Conservation (phyloP, 2,329 filamentous ascomycete species). For the Daldinia sp. region DNA sequence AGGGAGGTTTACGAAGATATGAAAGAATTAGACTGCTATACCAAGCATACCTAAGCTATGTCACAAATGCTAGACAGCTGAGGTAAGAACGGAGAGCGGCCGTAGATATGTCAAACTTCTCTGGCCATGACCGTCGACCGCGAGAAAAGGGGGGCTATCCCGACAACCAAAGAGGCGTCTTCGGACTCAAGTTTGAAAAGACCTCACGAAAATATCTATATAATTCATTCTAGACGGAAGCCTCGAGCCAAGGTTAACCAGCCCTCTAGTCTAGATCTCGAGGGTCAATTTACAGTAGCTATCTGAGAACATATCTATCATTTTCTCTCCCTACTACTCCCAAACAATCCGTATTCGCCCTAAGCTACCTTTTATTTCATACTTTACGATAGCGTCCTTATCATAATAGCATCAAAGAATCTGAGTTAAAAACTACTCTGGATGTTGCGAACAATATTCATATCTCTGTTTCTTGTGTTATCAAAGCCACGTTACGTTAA, state of each 20-base stretch:
- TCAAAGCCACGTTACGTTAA: slow-evolving; percentile 6
- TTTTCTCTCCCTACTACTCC: not conserved
- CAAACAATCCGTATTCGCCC: not conserved
- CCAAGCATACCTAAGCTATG: too few relatives aligned
- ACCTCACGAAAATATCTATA: not conserved
- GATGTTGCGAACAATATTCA: not conserved
- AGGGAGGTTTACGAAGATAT: not conserved
- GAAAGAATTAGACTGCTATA: too few relatives aligned
- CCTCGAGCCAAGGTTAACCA: not conserved
- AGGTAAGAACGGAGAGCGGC: not conserved
- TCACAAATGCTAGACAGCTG: too few relatives aligned
- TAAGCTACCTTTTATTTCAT: not conserved
- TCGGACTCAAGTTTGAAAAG: not conserved
- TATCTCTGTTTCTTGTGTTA: not conserved
- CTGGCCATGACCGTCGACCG: not conserved
- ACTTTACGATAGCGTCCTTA: not conserved
- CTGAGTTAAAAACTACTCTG: not conserved
- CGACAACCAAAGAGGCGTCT: not conserved
- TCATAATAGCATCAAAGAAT: not conserved
- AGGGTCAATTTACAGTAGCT: not conserved
- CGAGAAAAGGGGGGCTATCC: not conserved
- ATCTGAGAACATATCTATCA: not conserved
- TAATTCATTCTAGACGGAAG: not conserved
- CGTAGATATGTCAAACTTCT: not conserved
- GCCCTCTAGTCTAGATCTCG: not conserved